These are phyloP conservation scores for Paralagenidium karlingii DNA, from an alignment of 352 stramenopile genomes.

Conservation along the genomic window DNA sequence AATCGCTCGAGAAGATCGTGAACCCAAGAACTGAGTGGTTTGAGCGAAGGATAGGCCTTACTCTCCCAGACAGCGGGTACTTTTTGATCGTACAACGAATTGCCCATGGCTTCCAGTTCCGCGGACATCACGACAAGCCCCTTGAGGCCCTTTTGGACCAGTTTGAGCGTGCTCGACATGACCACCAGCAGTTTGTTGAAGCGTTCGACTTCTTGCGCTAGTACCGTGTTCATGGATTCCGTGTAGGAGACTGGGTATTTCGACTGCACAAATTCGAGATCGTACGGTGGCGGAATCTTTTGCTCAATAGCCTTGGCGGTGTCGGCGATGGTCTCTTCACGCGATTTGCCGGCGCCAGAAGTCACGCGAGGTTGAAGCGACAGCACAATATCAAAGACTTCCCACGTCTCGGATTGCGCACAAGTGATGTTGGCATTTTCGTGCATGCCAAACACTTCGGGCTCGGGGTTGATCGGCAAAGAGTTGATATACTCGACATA, in stretches of 20 bases:
- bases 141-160: slow-evolving; percentile 83
- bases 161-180: slow-evolving; percentile 75
- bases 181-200: slow-evolving; percentile 81
- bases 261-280: slow-evolving; percentile 77
- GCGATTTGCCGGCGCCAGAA: slow-evolving; percentile 55
- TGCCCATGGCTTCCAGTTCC: slow-evolving; percentile 77
- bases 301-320: slow-evolving; percentile 76
- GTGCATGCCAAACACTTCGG: slow-evolving; percentile 92
- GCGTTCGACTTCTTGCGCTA: slow-evolving; percentile 86
- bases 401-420: slow-evolving; percentile 81
- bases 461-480: slow-evolving; percentile 85
- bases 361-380: slow-evolving; percentile 75
- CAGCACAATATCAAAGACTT: slow-evolving; percentile 69
- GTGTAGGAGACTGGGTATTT: slow-evolving; percentile 80
- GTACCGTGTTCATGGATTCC: slow-evolving; percentile 87
- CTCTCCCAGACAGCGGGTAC: slow-evolving; percentile 79
- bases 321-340: slow-evolving; percentile 82
- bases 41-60: slow-evolving; percentile 87
- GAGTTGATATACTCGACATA: slow-evolving; percentile 91
- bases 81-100: slow-evolving; percentile 78
- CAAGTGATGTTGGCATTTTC: slow-evolving; percentile 91
- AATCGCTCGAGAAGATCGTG: slow-evolving; percentile 75
- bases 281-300: slow-evolving; percentile 56
- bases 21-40: slow-evolving; percentile 79
- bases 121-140: slow-evolving; percentile 77